phyloP scores from a whole-genome alignment of 768 basidiomycete species.

The Coprinellus aureogranulatus region DNA sequence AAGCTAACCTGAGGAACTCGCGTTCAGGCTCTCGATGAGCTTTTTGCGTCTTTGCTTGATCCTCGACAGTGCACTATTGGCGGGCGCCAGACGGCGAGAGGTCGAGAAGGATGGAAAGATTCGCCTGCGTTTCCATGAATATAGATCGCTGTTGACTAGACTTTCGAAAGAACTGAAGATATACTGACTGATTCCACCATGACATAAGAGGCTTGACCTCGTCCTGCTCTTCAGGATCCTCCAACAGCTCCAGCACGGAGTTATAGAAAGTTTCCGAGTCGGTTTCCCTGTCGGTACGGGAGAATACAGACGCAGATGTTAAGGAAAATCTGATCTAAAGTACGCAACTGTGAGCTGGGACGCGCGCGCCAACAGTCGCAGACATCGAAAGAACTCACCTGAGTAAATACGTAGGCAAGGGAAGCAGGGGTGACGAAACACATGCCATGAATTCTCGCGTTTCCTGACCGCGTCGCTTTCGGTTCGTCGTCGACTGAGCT shows the following conservation, averaged over 20 bases:
- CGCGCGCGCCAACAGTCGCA: neutral
- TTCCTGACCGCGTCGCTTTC: neutral
- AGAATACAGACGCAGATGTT: neutral
- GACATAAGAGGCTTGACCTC: neutral
- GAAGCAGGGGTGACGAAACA: neutral
- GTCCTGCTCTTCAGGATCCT: constrained; percentile 1
- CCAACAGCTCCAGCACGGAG: neutral
- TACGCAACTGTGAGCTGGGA: too few relatives aligned
- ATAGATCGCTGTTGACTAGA: too few relatives aligned
- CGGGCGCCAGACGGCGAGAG: neutral
- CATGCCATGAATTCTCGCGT: neutral
- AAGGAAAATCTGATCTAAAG: neutral
- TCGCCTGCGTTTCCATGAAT: neutral
- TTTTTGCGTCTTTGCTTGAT: too few relatives aligned
- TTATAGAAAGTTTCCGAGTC: neutral
- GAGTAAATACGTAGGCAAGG: neutral
- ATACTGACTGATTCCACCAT: neutral
- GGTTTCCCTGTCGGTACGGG: neutral
- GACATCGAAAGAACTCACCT: neutral
- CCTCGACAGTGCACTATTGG: neutral
- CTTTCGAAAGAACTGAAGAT: too few relatives aligned
- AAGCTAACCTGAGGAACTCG: too few relatives aligned
- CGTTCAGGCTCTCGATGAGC: too few relatives aligned
- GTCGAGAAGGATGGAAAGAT: neutral
- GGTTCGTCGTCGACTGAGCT: neutral